Percentiles rank a stretch among this genome's conserved stretches.
These are phyloP conservation scores for Leccinum rimulosum DNA, from an alignment of 768 basidiomycete species.

Conservation along the genomic window DNA sequence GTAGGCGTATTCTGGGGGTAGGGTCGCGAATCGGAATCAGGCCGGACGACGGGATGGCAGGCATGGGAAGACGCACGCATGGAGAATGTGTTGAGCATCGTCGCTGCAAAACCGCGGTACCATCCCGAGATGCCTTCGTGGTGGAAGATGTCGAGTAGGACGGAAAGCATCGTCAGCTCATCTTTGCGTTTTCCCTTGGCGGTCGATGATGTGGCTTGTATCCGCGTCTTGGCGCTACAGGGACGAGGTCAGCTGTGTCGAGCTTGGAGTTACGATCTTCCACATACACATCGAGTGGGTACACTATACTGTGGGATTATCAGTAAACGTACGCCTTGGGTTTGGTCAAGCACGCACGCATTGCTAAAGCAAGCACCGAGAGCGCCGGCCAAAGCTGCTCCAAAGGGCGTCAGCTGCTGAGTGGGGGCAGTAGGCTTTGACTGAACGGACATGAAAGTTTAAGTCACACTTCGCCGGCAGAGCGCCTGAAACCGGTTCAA, in stretches of 20 bases:
- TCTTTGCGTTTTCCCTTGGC: slow-evolving; percentile 52
- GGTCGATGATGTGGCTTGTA: slow-evolving; percentile 73
- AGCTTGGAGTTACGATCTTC: background rate
- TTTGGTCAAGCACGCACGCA: slow-evolving; percentile 57
- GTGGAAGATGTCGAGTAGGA: slow-evolving; percentile 69
- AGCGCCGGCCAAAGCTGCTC: slow-evolving; percentile 88
- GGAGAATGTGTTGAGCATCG: slow-evolving; percentile 98
- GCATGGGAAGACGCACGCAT: slow-evolving; percentile 58
- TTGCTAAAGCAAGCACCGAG: slow-evolving; percentile 91
- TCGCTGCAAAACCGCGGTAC: slow-evolving; percentile 92
- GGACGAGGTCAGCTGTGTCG: slow-evolving; percentile 8
- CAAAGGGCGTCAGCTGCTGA: slow-evolving; percentile 77
- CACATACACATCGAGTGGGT: slow-evolving; percentile 90
- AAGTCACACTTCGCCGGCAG: background rate
- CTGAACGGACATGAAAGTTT: slow-evolving; percentile 35
- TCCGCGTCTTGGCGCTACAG: slow-evolving; percentile 85
- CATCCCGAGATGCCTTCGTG: slow-evolving; percentile 81
- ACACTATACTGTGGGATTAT: slow-evolving; percentile 63
- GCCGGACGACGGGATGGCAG: background rate
- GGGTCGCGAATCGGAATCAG: background rate
- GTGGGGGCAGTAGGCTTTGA: slow-evolving; percentile 54
- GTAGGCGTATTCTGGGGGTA: slow-evolving; percentile 88
- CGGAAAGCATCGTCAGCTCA: slow-evolving; percentile 53
- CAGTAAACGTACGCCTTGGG: background rate
- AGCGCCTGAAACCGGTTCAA: background rate